These are phyloP conservation scores for Chlorella sp. DNA, from an alignment of 139 green algal genomes.

Conservation along the genomic window DNA sequence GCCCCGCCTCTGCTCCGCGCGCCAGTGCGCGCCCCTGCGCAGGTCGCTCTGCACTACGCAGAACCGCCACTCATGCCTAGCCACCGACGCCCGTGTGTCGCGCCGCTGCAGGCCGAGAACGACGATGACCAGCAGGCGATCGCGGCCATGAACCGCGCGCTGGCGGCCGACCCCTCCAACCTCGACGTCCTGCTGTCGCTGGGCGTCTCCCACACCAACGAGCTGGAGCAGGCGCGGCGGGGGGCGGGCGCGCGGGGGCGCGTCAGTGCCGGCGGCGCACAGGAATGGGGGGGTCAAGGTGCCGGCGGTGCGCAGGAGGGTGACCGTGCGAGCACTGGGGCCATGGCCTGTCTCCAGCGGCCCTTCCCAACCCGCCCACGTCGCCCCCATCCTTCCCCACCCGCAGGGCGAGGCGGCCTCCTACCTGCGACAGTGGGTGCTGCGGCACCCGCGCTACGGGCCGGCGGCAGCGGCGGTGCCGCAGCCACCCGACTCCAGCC, in stretches of 20 bases:
- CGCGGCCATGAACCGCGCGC: constrained; percentile 80
- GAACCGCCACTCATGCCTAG: too few species aligned
- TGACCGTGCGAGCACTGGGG: too few species aligned
- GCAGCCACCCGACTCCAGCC: constrained; percentile 50
- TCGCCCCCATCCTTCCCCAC: background rate
- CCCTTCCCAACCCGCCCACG: too few species aligned
- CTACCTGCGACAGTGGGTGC: constrained; percentile 80
- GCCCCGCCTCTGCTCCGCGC: too few species aligned
- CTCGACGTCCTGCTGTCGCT: constrained; percentile 87
- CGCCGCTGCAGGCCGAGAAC: constrained; percentile 99
- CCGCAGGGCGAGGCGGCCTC: constrained; percentile 47
- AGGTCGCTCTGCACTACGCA: too few species aligned
- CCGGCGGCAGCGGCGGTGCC: constrained; percentile 22
- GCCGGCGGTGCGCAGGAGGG: too few species aligned
- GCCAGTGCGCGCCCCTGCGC: too few species aligned
- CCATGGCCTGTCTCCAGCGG: too few species aligned
- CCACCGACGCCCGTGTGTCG: too few species aligned
- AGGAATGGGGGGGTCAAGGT: too few species aligned
- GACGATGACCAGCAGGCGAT: constrained; percentile 97
- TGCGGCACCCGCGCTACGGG: constrained; percentile 58
- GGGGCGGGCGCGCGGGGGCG: background rate
- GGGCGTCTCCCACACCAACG: constrained; percentile 96
- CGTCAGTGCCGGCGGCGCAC: too few species aligned
- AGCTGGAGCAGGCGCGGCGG: constrained; percentile 81
- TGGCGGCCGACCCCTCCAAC: constrained; percentile 77